Evolutionary conservation across 495 filamentous ascomycete genomes (phyloP), one percentile per base, ranked within the genome.

Genomic region (Parathielavia appendiculata): DNA sequence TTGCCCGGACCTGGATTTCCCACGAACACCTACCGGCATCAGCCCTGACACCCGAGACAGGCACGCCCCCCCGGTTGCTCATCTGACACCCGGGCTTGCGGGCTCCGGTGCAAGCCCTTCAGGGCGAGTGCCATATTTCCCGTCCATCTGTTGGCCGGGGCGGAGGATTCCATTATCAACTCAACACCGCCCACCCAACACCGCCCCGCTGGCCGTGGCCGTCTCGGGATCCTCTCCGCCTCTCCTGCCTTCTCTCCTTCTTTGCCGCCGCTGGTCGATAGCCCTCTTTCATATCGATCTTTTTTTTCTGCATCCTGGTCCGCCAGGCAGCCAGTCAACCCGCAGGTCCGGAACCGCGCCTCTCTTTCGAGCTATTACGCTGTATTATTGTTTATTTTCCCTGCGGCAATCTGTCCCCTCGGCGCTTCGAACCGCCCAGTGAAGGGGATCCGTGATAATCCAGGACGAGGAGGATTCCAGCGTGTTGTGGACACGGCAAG

Each of bases 261-360:
- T 69, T 62, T 54, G 64, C 68, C 63, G 69, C 69, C 70, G 75
- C 73, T 76, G 64, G 73, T 75, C 70, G 73, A 73, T 76, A 73
- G 61, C 72, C 63, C 68, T 78, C 69, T 74, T 77, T 75, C 68
- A 72, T 69, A 75, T 72, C 75, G 72, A 63, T 62, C 50, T 58
- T 53, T 50, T 40, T 54, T 62, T 35, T 56, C 38, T 60, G 48
- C 38, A 53, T 70, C 51, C 56, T 53, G 56, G 55, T 51, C 38
- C 51, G 34, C 36, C 54, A 62, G 53, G 59, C 26, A 40, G 26
- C 51, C 52, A 56, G 46, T 51, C 56, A 41, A 56, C 57, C 63
- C 66, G 73, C 75, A 71, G 76, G 76, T 79, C 76, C 71, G 76
- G 76, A 70, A 72, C 73, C 70, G 71, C 74, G 60, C 69, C 59